Percentiles rank a stretch among this genome's conserved stretches.
Conservation (phyloP, 495 filamentous ascomycete genomes). For the Neurospora sp. region DNA sequence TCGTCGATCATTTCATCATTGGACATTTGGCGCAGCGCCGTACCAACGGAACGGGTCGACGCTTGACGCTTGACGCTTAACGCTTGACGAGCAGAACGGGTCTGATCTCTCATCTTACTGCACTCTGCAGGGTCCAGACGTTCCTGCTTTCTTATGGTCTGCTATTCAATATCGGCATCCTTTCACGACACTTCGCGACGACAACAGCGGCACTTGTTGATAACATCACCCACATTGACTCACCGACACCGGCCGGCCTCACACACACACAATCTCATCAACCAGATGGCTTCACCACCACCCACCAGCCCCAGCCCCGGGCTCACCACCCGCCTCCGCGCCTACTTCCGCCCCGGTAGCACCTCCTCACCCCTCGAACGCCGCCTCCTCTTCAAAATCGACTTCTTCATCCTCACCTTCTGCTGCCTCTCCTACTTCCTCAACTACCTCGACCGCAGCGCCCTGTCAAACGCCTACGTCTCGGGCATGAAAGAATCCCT, state of each 20-base stretch:
- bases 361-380: conserved; percentile 32
- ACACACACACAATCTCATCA: too few species aligned
- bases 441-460: conserved; percentile 47
- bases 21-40: not conserved
- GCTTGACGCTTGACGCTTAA: not conserved
- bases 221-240: not conserved
- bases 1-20: not conserved
- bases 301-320: not conserved
- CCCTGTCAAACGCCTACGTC: conserved; percentile 55
- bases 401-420: conserved; percentile 57
- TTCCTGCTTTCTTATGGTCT: too few species aligned
- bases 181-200: not conserved
- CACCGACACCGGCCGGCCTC: too few species aligned
- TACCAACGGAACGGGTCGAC: not conserved
- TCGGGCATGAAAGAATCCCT: conserved; percentile 58
- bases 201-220: not conserved
- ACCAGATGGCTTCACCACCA: not conserved
- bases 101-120: not conserved
- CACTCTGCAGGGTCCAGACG: not conserved
- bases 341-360: not conserved
- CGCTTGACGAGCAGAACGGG: not conserved
- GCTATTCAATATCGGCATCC: too few species aligned
- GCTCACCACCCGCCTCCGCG: not conserved
- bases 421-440: conserved; percentile 52
- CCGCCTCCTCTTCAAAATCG: conserved; percentile 44